Evolutionary conservation across 2,329 filamentous ascomycete species (phyloP).

Genomic region (Aspergillus melleus): DNA sequence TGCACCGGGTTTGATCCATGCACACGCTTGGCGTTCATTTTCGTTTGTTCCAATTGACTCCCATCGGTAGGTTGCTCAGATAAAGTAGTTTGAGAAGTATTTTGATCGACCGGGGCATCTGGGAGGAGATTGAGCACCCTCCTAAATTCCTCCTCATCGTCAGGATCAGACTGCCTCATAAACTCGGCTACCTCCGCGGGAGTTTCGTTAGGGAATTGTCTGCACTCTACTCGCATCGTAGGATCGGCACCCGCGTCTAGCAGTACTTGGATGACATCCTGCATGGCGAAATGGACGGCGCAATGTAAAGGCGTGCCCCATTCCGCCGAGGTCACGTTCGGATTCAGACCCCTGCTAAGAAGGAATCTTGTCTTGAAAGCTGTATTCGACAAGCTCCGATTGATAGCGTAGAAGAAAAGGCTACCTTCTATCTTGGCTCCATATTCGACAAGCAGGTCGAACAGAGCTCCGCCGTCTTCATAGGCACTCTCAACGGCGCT

Average conservation of each 20-base stretch:
- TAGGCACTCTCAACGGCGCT: background rate
- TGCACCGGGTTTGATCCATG: no score
- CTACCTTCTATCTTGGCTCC: background rate
- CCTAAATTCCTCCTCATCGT: background rate
- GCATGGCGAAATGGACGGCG: constrained; percentile 1
- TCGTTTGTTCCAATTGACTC: background rate
- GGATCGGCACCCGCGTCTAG: constrained; percentile 13
- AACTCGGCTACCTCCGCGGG: constrained; percentile 8
- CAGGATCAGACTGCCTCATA: background rate
- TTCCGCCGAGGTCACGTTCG: constrained; percentile 9
- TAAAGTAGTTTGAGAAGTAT: background rate
- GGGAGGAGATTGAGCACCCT: background rate
- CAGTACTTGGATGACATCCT: constrained; percentile 4
- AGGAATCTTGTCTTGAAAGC: background rate
- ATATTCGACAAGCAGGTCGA: background rate
- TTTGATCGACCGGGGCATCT: background rate
- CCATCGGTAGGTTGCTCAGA: background rate
- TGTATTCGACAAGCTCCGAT: background rate
- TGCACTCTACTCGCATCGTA: background rate
- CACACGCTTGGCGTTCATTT: background rate
- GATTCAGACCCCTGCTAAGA: background rate
- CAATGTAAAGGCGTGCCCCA: constrained; percentile 13
- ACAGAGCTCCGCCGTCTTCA: background rate
- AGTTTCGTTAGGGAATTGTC: background rate
- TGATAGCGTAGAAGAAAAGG: background rate